Percentiles rank a stretch among this genome's conserved stretches.
Evolutionary conservation across 108 stramenopile genomes (phyloP).

Genomic region (Nitzschia sp.): DNA sequence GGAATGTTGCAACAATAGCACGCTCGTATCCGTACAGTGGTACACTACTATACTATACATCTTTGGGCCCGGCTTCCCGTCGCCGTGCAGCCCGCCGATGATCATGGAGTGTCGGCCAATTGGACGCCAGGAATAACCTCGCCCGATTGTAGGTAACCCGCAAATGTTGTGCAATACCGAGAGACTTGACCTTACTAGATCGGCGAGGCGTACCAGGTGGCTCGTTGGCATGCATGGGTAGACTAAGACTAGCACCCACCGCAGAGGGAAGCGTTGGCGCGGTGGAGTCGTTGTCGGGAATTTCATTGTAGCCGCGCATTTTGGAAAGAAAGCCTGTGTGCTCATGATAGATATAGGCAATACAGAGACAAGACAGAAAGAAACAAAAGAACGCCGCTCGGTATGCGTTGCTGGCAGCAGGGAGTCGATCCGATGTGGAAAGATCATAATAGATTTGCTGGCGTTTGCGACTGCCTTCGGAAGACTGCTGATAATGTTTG

Average conservation of each 20-base stretch:
- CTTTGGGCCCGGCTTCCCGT: constrained; percentile 32
- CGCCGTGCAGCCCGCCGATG: constrained; percentile 27
- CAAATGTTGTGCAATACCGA: neutral
- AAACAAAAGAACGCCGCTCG: constrained; percentile 37
- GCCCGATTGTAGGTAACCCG: constrained; percentile 17
- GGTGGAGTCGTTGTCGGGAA: constrained; percentile 37
- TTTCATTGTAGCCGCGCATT: constrained; percentile 35
- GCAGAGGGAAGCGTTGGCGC: constrained; percentile 19
- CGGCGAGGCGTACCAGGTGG: neutral
- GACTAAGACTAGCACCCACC: no score
- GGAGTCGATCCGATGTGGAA: constrained; percentile 27
- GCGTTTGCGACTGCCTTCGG: constrained; percentile 8
- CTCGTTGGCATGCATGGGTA: neutral
- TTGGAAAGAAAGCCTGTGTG: constrained; percentile 20
- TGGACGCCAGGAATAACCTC: constrained; percentile 18
- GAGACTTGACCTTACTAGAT: neutral
- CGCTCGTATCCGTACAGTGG: neutral
- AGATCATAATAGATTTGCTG: constrained; percentile 26
- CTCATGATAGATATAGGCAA: constrained; percentile 32
- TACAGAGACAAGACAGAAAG: constrained; percentile 19
- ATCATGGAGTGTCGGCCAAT: constrained; percentile 20
- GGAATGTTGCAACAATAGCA: constrained; percentile 4
- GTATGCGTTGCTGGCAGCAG: constrained; percentile 39
- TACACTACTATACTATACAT: constrained; percentile 19
- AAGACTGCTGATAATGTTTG: constrained; percentile 20